These are phyloP conservation scores for Vachellia pachyceras DNA, from an alignment of 306 rosid species.

Conservation along the genomic window DNA sequence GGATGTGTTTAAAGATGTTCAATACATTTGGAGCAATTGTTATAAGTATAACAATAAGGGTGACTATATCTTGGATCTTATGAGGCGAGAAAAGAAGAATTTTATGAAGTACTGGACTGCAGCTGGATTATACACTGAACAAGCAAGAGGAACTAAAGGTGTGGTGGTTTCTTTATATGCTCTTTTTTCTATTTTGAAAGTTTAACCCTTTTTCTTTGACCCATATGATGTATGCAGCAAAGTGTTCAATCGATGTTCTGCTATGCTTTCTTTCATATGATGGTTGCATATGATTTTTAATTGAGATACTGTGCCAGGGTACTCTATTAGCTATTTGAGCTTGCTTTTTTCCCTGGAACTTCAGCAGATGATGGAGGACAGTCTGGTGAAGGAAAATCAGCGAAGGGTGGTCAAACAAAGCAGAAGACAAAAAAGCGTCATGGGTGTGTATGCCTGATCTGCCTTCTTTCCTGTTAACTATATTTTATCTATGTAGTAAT, in stretches of 20 bases:
- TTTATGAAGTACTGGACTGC: constrained; percentile 89
- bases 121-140: constrained; percentile 85
- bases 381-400: constrained; percentile 66
- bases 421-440: constrained; percentile 78
- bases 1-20: constrained; percentile 87
- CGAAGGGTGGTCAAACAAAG: constrained; percentile 68
- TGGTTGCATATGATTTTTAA: constrained; percentile 1
- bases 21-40: constrained; percentile 92
- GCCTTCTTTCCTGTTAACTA: constrained; percentile 32
- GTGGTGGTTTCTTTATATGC: constrained; percentile 43
- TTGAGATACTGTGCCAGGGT: constrained; percentile 25
- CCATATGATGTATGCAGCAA: constrained; percentile 11
- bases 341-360: constrained; percentile 37
- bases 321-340: constrained; percentile 25
- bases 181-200: constrained; percentile 6
- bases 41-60: constrained; percentile 92
- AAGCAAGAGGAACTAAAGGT: constrained; percentile 59
- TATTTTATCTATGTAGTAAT: constrained; percentile 19
- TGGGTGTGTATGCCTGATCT: constrained; percentile 64
- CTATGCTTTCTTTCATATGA: background rate
- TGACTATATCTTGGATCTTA: constrained; percentile 95
- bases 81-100: constrained; percentile 93
- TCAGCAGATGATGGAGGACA: constrained; percentile 57
- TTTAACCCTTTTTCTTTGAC: background rate
- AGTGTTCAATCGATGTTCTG: background rate